Evolutionary conservation across 2,329 filamentous ascomycete genomes (phyloP).

Genomic region (Alternaria conjuncta): DNA sequence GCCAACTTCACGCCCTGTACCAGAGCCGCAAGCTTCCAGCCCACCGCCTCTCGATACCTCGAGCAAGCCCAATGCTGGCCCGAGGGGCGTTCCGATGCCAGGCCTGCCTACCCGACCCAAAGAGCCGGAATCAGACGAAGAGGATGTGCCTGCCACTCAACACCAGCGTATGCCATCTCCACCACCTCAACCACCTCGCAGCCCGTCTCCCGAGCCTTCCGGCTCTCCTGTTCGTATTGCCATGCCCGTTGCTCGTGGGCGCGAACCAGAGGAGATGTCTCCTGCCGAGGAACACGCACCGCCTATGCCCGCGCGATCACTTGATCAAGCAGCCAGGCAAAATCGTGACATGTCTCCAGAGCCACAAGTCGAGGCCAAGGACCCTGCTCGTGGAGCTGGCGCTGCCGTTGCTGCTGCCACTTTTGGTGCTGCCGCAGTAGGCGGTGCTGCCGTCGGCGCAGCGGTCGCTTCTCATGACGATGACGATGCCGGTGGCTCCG

Average conservation of each 20-base stretch:
- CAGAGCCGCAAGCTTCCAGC: slow-evolving; percentile 53
- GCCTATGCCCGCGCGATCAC: slow-evolving; percentile 68
- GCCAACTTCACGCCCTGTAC: slow-evolving; percentile 52
- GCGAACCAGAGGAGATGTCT: slow-evolving; percentile 59
- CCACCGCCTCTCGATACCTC: slow-evolving; percentile 70
- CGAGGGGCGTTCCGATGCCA: slow-evolving; percentile 75
- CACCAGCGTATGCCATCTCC: slow-evolving; percentile 55
- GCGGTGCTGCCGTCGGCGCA: slow-evolving; percentile 53
- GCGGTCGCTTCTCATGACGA: slow-evolving; percentile 44
- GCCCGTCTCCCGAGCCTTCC: slow-evolving; percentile 60
- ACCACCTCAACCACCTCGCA: slow-evolving; percentile 46
- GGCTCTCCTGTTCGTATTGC: slow-evolving; percentile 84
- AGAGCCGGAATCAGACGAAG: slow-evolving; percentile 51
- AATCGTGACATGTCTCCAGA: slow-evolving; percentile 72
- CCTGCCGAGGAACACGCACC: slow-evolving; percentile 57
- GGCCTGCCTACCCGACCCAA: slow-evolving; percentile 70
- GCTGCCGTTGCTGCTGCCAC: slow-evolving; percentile 54
- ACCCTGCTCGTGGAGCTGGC: slow-evolving; percentile 61
- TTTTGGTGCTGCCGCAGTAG: slow-evolving; percentile 51
- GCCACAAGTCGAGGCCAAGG: slow-evolving; percentile 64
- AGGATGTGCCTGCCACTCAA: slow-evolving; percentile 62
- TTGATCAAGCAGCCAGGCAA: slow-evolving; percentile 67
- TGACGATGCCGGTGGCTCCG: slow-evolving; percentile 52
- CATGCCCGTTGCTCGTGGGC: slow-evolving; percentile 77
- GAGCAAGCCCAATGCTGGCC: slow-evolving; percentile 69